Evolutionary conservation across 495 filamentous ascomycete genomes (phyloP), one percentile per base, ranked within the genome.

Genomic region (Astrocystis sublimbata): DNA sequence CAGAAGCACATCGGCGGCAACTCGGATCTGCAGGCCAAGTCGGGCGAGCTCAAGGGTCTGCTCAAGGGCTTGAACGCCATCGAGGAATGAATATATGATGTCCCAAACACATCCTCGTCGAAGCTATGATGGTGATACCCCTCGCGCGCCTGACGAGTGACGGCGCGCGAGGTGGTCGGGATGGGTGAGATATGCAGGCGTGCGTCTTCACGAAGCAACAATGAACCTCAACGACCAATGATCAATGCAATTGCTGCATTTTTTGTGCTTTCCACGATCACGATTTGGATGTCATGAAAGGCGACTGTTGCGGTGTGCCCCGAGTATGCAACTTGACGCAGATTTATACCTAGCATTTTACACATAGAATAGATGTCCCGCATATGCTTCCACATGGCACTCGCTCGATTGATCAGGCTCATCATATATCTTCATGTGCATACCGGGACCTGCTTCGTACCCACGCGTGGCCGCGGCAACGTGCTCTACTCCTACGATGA

Each of bases 1-100:
- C 74, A 92, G 81, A 75, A 92, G 75, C 94, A 97, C 77, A 94
- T 99, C 72, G 93, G 94, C 40, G 94, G 94, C 51, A 97, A 98
- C 85, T 96, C 92, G 6, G 96, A 98, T 69, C 76, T 98, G 60
- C 91, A 97, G 79, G 81, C 74, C 63, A 78, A 75, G 68, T 59
- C 69, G 15, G 75, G 72, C 63, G 74, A 78, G 69, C 71, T 82
- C 41, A 70, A 78, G 70, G 60, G 63, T 30, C 66, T 79, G 28
- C 71, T 82, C 17, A 51, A 64, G 68, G 74, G 70, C 33, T 75
- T 69, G 24, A 74, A 73, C 41, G 78, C 78, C 26, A 51, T 76
- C 24, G 46, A 49, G 46, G 46, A 30, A n/a, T 77, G 71, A 74
- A 68, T 72, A 2, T n/a, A 61, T 53, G 41, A 58, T 21, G 45